phyloP scores from a whole-genome alignment of 192 early-diverging fungal species.

The Entomortierella chlamydospora region DNA sequence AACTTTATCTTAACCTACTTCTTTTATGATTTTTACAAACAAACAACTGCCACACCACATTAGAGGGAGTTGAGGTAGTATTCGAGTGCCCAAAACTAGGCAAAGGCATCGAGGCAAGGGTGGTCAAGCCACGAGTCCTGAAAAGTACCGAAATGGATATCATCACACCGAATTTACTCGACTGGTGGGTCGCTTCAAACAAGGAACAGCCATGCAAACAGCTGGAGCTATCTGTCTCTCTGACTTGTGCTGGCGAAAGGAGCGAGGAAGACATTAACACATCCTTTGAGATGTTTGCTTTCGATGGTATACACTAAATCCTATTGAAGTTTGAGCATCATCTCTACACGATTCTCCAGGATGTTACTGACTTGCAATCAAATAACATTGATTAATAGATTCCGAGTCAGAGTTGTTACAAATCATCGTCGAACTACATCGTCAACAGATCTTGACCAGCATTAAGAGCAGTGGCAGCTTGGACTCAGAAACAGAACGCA shows the following conservation, averaged over 20 bases:
- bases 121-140: constrained; percentile 26
- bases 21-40: too few relatives aligned
- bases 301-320: constrained; percentile 15
- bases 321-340: neutral
- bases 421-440: constrained; percentile 23
- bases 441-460: constrained; percentile 19
- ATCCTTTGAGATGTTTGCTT: constrained; percentile 25
- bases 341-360: too few relatives aligned
- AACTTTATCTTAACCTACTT: too few relatives aligned
- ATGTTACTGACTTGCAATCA: too few relatives aligned
- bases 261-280: constrained; percentile 11
- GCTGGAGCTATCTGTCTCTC: constrained; percentile 23
- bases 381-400: constrained; percentile 8
- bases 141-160: constrained; percentile 40
- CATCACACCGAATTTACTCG: constrained; percentile 22
- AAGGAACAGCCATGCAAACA: neutral
- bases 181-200: constrained; percentile 22
- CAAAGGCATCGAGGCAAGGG: neutral
- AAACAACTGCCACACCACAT: too few relatives aligned
- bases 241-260: constrained; percentile 28
- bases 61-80: constrained; percentile 37
- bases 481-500: constrained; percentile 14
- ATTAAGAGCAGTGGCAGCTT: neutral
- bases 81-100: constrained; percentile 27
- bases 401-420: constrained; percentile 37